A percentile compares a stretch with the other conserved stretches of the same genome.
These are phyloP conservation scores for Cichorium intybus DNA, from an alignment of 140 eudicot genomes.

Conservation along the genomic window DNA sequence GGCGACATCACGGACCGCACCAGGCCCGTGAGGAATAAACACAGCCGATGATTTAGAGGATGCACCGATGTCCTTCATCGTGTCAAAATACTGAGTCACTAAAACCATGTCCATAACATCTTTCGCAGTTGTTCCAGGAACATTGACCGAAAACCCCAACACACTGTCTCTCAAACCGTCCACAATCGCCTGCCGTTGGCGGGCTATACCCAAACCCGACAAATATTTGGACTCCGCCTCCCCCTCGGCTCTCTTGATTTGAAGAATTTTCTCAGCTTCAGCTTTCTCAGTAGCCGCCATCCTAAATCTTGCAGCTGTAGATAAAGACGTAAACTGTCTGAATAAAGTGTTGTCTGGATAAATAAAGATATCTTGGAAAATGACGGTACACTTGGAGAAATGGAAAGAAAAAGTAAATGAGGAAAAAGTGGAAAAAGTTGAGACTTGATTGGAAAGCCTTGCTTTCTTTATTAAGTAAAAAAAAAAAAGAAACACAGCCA, in stretches of 20 bases:
- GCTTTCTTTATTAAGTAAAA: too few species aligned
- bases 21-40: constrained; percentile 61
- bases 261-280: constrained; percentile 58
- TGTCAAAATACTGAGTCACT: constrained; percentile 59
- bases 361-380: too few species aligned
- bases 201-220: constrained; percentile 56
- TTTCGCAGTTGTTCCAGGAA: constrained; percentile 58
- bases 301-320: constrained; percentile 62
- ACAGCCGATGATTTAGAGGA: constrained; percentile 56
- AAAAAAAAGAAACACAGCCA: too few species aligned
- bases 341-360: not conserved
- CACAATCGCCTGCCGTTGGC: constrained; percentile 60
- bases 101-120: constrained; percentile 70
- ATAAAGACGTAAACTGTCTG: not conserved
- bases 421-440: too few species aligned
- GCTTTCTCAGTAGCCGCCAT: constrained; percentile 66
- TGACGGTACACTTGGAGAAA: not conserved
- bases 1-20: constrained; percentile 63
- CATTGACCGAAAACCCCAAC: constrained; percentile 49
- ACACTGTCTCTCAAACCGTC: constrained; percentile 66
- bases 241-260: constrained; percentile 57
- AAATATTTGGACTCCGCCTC: constrained; percentile 58
- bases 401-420: too few species aligned
- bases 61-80: constrained; percentile 66
- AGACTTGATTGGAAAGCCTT: too few species aligned